Evolutionary conservation across 2,329 filamentous ascomycete genomes (phyloP).

Genomic region (Trichoderma endophyticum): DNA sequence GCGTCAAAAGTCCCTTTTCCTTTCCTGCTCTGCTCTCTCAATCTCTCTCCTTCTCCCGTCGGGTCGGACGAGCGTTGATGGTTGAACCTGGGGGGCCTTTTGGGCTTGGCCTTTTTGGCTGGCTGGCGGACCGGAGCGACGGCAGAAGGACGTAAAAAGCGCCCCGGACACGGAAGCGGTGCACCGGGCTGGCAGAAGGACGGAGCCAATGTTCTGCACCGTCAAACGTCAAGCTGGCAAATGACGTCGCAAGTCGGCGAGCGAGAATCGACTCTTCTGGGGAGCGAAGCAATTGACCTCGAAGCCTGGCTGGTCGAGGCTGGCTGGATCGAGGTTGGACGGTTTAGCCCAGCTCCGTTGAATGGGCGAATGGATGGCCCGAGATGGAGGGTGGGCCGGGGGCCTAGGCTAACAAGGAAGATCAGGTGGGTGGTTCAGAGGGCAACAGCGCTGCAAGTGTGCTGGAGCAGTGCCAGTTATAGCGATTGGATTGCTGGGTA

Average conservation of each 20-base stretch:
- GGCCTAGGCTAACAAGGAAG: constrained; percentile 7
- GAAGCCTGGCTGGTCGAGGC: constrained; percentile 11
- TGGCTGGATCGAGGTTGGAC: constrained; percentile 17
- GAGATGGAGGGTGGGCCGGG: constrained; percentile 16
- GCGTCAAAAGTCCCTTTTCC: neutral
- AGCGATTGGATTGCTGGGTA: neutral
- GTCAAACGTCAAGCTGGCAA: neutral
- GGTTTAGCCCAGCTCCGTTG: constrained; percentile 11
- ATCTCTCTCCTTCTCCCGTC: neutral
- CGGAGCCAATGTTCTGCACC: constrained; percentile 1
- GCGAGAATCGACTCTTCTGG: neutral
- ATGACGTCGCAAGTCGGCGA: constrained; percentile 3
- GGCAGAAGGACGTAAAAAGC: neutral
- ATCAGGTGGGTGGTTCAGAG: neutral
- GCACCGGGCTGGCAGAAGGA: neutral
- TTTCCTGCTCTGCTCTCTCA: neutral
- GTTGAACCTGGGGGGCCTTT: neutral
- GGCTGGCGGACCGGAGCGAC: neutral
- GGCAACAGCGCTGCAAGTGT: neutral
- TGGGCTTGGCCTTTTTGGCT: neutral
- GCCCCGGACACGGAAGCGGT: constrained; percentile 1
- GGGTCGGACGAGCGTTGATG: neutral
- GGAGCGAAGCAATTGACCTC: constrained; percentile 12
- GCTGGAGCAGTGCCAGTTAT: neutral
- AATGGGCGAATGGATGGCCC: constrained; percentile 20